These are phyloP conservation scores for Candida rishiriensis DNA, from an alignment of 805 yeast species.

Conservation along the genomic window DNA sequence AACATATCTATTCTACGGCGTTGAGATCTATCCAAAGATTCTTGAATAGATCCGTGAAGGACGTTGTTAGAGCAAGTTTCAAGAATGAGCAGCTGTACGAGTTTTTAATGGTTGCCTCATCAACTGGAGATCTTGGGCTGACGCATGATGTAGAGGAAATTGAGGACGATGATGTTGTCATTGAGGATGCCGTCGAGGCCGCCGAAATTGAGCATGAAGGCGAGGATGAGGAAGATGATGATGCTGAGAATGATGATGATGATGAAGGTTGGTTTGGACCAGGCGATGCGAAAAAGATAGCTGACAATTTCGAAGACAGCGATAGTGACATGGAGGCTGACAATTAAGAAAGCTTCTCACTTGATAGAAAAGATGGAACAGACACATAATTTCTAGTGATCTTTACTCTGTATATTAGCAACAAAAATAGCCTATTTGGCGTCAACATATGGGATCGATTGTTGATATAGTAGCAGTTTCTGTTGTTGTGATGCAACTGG, in stretches of 20 bases:
- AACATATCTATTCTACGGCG: conserved; percentile 57
- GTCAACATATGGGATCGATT: no score
- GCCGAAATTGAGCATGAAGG: conserved; percentile 23
- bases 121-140: background rate
- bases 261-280: conserved; percentile 35
- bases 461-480: no score
- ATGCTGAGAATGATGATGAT: conserved; percentile 25
- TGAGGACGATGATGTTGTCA: conserved; percentile 24
- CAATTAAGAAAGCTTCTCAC: conserved; percentile 11
- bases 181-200: conserved; percentile 21
- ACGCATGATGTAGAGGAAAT: conserved; percentile 23
- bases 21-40: conserved; percentile 73
- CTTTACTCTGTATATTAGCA: no score
- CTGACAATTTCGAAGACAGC: conserved; percentile 32
- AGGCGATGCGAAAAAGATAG: conserved; percentile 25
- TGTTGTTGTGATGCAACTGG: no score
- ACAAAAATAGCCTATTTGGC: no score
- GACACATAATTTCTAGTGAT: background rate
- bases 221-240: conserved; percentile 24
- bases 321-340: conserved; percentile 33
- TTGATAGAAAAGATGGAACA: conserved; percentile 21
- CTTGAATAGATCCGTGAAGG: conserved; percentile 68
- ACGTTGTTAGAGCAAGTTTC: conserved; percentile 51
- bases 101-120: conserved; percentile 37
- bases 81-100: conserved; percentile 51